A percentile compares a stretch with the other conserved stretches of the same genome.
Conservation (phyloP, 2,329 filamentous ascomycete genomes). For the Fusarium pseudonygamai region DNA sequence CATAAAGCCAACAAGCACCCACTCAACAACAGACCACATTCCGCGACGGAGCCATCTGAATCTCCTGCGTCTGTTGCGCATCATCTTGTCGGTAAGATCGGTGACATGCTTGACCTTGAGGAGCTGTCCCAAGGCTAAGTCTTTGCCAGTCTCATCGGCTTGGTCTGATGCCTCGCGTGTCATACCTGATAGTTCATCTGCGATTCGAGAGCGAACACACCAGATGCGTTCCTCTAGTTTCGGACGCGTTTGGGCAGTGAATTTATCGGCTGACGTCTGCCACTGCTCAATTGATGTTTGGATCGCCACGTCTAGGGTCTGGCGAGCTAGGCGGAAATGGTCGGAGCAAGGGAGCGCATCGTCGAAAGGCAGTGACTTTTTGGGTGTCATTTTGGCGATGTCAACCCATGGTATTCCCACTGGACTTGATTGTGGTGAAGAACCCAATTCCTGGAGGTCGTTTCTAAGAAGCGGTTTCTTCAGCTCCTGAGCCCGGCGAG, state of each 20-base stretch:
- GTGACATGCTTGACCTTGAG: slow-evolving; percentile 82
- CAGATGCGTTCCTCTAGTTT: slow-evolving; percentile 61
- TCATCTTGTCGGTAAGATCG: slow-evolving; percentile 80
- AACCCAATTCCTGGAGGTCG: slow-evolving; percentile 29
- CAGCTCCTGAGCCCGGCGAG: slow-evolving; percentile 67
- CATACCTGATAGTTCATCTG: slow-evolving; percentile 64
- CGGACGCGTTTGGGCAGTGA: slow-evolving; percentile 66
- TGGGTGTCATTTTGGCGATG: slow-evolving; percentile 54
- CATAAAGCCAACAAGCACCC: slow-evolving; percentile 87
- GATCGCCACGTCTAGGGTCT: slow-evolving; percentile 60
- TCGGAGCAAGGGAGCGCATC: slow-evolving; percentile 54
- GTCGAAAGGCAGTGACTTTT: slow-evolving; percentile 45
- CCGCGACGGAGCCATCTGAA: slow-evolving; percentile 79
- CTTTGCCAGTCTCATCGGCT: slow-evolving; percentile 79
- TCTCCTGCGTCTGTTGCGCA: slow-evolving; percentile 71
- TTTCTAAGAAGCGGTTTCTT: slow-evolving; percentile 48
- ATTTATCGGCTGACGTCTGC: slow-evolving; percentile 67
- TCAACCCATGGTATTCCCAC: slow-evolving; percentile 52
- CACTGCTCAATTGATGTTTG: slow-evolving; percentile 62
- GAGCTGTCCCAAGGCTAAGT: slow-evolving; percentile 79
- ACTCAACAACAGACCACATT: slow-evolving; percentile 86
- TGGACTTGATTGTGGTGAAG: slow-evolving; percentile 32
- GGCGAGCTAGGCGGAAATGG: slow-evolving; percentile 62
- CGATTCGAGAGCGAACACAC: slow-evolving; percentile 57
- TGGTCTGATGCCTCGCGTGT: slow-evolving; percentile 78